Evolutionary conservation across 257 asterid genomes (phyloP).

Genomic region (Thymus mandschuricus): DNA sequence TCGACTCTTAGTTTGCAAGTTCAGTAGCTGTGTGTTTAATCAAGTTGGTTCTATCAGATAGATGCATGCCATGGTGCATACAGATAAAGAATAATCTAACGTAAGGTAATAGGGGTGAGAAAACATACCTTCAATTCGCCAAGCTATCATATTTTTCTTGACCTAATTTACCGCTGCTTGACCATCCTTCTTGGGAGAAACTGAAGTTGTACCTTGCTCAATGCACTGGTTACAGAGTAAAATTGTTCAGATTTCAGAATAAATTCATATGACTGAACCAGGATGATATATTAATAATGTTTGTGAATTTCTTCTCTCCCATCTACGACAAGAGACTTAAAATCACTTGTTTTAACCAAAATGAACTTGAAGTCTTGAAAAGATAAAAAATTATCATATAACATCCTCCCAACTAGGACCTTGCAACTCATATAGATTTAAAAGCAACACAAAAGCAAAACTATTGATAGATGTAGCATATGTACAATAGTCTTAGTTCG

Average conservation of each 20-base stretch:
- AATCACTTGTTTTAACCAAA: background rate
- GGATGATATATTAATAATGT: background rate
- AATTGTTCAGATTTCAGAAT: slow-evolving; percentile 34
- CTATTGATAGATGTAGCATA: background rate
- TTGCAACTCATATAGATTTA: background rate
- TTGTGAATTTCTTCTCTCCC: slow-evolving; percentile 4
- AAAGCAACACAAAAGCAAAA: background rate
- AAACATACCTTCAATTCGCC: slow-evolving; percentile 31
- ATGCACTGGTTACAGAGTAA: slow-evolving; percentile 54
- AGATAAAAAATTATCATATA: slow-evolving; percentile 6
- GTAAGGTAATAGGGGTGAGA: background rate
- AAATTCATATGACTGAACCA: slow-evolving; percentile 14
- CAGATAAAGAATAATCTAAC: background rate
- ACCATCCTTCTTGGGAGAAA: slow-evolving; percentile 37
- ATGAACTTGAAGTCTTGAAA: background rate
- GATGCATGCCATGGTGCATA: slow-evolving; percentile 11
- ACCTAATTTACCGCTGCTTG: slow-evolving; percentile 38
- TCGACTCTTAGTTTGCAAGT: background rate
- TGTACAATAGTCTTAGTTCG: slow-evolving; percentile 2
- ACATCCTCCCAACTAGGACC: background rate
- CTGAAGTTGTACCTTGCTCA: slow-evolving; percentile 71
- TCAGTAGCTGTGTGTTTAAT: background rate
- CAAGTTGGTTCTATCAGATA: background rate
- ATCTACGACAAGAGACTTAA: background rate
- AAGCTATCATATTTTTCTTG: slow-evolving; percentile 23